These are phyloP conservation scores for Kalaharituber pfeilii DNA, from an alignment of 2,329 filamentous ascomycete genomes.

Conservation along the genomic window DNA sequence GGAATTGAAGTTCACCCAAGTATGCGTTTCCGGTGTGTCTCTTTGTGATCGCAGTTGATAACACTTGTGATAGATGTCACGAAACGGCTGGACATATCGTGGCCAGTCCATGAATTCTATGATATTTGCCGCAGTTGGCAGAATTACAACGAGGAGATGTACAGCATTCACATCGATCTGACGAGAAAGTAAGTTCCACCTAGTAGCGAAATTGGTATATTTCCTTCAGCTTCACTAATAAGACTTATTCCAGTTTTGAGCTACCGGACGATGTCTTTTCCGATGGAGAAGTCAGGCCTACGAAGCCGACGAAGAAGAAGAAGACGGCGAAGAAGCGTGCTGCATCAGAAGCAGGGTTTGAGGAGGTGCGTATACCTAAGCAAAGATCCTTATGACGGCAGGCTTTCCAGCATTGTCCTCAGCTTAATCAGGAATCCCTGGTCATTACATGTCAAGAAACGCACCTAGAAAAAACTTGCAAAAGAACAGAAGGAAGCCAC, in stretches of 20 bases:
- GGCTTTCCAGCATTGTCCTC: no score
- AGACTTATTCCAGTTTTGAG: constrained; percentile 44
- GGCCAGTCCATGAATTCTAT: constrained; percentile 74
- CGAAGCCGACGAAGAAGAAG: constrained; percentile 41
- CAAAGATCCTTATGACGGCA: background rate
- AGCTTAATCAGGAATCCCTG: no score
- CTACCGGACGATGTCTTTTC: constrained; percentile 82
- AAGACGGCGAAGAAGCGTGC: constrained; percentile 26
- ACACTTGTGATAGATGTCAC: constrained; percentile 27
- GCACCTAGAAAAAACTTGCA: no score
- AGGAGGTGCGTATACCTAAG: constrained; percentile 8
- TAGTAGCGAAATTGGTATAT: background rate
- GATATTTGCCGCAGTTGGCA: constrained; percentile 59
- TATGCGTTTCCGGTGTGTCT: constrained; percentile 30
- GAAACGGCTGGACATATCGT: constrained; percentile 40
- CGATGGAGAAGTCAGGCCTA: constrained; percentile 54
- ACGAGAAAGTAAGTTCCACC: constrained; percentile 57
- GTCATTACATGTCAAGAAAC: no score
- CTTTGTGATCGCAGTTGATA: constrained; percentile 21
- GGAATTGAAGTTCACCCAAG: constrained; percentile 64
- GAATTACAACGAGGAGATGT: constrained; percentile 55
- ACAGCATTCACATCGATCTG: constrained; percentile 65
- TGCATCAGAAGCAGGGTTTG: background rate
- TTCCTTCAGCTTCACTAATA: background rate
- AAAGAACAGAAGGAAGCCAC: no score